Percentiles rank a stretch among this genome's conserved stretches.
phyloP scores from a whole-genome alignment of 2,329 filamentous ascomycete species.

The Phialocephala subalpina region DNA sequence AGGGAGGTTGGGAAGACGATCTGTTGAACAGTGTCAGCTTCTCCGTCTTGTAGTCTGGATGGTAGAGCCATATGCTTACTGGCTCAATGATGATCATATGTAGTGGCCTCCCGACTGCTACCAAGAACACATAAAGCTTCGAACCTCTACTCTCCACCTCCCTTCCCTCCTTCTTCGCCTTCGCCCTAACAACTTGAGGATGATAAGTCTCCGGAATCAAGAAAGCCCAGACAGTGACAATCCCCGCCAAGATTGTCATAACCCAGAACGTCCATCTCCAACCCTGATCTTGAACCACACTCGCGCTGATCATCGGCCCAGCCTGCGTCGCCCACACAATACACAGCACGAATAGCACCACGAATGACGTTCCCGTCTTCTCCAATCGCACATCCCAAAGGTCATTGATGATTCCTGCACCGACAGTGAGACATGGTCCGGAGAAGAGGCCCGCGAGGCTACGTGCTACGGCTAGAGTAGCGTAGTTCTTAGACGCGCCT shows the following conservation, averaged over 20 bases:
- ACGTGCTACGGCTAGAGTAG: conserved; percentile 8
- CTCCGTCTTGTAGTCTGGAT: neutral
- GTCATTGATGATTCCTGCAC: conserved; percentile 25
- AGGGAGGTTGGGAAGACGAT: conserved; percentile 25
- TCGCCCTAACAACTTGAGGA: conserved; percentile 14
- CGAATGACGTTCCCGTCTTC: conserved; percentile 20
- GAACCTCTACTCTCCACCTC: neutral
- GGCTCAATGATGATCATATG: conserved; percentile 29
- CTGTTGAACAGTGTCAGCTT: neutral
- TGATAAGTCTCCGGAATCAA: conserved; percentile 26
- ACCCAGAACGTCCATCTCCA: conserved; percentile 28
- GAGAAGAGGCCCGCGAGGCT: conserved; percentile 21
- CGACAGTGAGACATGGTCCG: conserved; percentile 25
- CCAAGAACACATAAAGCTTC: neutral
- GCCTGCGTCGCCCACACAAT: conserved; percentile 26
- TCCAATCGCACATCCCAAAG: conserved; percentile 26
- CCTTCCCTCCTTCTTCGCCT: conserved; percentile 12
- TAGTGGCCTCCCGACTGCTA: conserved; percentile 19
- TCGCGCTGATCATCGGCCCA: conserved; percentile 20
- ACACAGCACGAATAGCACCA: conserved; percentile 16
- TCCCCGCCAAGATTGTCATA: conserved; percentile 13
- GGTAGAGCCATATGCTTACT: neutral
- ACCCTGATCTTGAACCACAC: neutral
- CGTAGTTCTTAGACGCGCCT: conserved; percentile 14
- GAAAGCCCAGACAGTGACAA: neutral